Evolutionary conservation across 2,329 filamentous ascomycete species (phyloP).

Genomic region (Dactylellina haptotyla): DNA sequence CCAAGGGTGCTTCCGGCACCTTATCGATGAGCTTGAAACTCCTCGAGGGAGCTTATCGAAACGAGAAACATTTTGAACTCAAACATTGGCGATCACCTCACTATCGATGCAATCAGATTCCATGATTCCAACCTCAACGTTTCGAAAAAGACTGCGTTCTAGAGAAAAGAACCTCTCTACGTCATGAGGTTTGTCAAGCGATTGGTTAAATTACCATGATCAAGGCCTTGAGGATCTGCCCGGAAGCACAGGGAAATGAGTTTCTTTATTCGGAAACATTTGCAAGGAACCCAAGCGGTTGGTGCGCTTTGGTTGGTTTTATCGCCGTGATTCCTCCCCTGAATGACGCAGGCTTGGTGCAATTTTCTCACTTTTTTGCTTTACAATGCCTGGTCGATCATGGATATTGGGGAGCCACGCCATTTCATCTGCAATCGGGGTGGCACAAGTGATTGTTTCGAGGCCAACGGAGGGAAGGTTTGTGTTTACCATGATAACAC

Average conservation of each 20-base stretch:
- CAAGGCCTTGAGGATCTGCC: not conserved
- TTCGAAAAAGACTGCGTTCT: slow-evolving; percentile 12
- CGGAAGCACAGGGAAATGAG: slow-evolving; percentile 39
- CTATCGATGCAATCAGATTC: slow-evolving; percentile 23
- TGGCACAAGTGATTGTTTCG: not conserved
- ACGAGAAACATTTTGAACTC: slow-evolving; percentile 26
- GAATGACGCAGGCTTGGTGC: slow-evolving; percentile 26
- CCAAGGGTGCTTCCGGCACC: slow-evolving; percentile 34
- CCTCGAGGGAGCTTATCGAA: slow-evolving; percentile 37
- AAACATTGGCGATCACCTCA: not conserved
- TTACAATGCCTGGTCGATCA: slow-evolving; percentile 19
- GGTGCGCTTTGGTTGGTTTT: slow-evolving; percentile 4
- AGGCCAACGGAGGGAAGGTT: not conserved
- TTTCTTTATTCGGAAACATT: slow-evolving; percentile 21
- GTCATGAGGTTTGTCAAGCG: slow-evolving; percentile 19
- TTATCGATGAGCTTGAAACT: slow-evolving; percentile 43
- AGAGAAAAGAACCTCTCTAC: slow-evolving; percentile 16
- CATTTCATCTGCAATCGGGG: slow-evolving; percentile 31
- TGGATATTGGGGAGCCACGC: slow-evolving; percentile 24
- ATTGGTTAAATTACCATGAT: not conserved
- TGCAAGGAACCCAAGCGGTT: slow-evolving; percentile 10
- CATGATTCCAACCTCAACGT: slow-evolving; percentile 7
- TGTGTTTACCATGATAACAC: not conserved
- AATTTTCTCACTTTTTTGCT: not conserved
- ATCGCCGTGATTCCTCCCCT: slow-evolving; percentile 11